phyloP scores from a whole-genome alignment of 2,329 filamentous ascomycete species.

The Diplodia seriata region DNA sequence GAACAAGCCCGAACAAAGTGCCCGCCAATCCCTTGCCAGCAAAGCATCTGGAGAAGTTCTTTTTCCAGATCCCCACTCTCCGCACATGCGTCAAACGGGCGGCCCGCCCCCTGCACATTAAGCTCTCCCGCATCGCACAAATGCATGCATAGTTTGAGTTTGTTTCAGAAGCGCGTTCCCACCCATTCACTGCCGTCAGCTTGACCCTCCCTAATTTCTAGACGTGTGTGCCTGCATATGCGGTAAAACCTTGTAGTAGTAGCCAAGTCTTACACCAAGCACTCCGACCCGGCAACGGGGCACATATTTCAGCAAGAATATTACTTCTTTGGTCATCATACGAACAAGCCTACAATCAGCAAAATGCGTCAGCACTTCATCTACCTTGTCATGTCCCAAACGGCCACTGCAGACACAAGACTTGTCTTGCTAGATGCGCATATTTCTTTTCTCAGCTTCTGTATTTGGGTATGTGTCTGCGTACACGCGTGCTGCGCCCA shows the following conservation, averaged over 20 bases:
- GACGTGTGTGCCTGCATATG: not conserved
- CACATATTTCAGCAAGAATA: not conserved
- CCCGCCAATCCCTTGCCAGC: not conserved
- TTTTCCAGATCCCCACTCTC: not conserved
- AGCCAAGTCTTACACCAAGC: not conserved
- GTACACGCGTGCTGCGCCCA: conserved; percentile 6
- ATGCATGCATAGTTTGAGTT: conserved; percentile 3
- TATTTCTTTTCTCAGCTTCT: conserved; percentile 15
- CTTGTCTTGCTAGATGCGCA: too few species aligned
- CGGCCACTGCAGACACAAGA: not conserved
- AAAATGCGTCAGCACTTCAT: not conserved
- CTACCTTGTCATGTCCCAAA: not conserved
- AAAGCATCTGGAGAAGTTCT: not conserved
- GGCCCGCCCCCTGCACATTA: conserved; percentile 20
- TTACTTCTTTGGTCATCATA: not conserved
- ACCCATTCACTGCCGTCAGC: not conserved
- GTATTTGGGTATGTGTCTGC: not conserved
- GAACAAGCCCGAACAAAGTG: not conserved
- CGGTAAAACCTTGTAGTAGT: not conserved
- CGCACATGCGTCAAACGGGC: not conserved
- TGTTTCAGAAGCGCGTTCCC: conserved; percentile 2
- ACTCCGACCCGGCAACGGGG: not conserved
- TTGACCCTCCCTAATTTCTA: not conserved
- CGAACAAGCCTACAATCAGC: too few species aligned
- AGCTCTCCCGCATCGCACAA: not conserved